A percentile compares a stretch with the other conserved stretches of the same genome.
These are phyloP conservation scores for Yamadazyma triangularis DNA, from an alignment of 1,139 yeast genomes.

Conservation along the genomic window DNA sequence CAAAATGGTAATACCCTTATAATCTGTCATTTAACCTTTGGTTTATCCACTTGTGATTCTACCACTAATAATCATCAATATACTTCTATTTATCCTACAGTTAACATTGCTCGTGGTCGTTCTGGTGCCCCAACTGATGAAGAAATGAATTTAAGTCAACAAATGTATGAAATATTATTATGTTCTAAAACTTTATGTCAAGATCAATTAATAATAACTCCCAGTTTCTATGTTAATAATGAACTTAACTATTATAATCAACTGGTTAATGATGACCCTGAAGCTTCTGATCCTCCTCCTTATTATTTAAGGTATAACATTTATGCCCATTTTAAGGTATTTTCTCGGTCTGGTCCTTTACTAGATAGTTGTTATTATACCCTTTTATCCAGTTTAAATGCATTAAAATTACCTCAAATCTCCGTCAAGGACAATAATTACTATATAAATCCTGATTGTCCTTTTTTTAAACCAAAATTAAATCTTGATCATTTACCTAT, in stretches of 20 bases:
- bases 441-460: background rate
- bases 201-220: slow-evolving; percentile 15
- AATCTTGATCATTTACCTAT: slow-evolving; percentile 34
- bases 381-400: slow-evolving; percentile 56
- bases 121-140: slow-evolving; percentile 82
- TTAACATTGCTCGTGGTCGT: slow-evolving; percentile 75
- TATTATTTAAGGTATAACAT: slow-evolving; percentile 47
- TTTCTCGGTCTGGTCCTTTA: slow-evolving; percentile 78
- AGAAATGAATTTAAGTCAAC: slow-evolving; percentile 79
- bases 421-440: slow-evolving; percentile 31
- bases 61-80: slow-evolving; percentile 57
- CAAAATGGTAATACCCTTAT: slow-evolving; percentile 75
- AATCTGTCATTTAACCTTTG: slow-evolving; percentile 19
- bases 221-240: slow-evolving; percentile 47
- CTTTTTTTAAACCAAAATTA: slow-evolving; percentile 13
- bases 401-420: slow-evolving; percentile 61
- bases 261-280: background rate
- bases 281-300: background rate
- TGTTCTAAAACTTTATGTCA: slow-evolving; percentile 51
- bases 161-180: slow-evolving; percentile 53
- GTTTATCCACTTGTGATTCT: slow-evolving; percentile 37
- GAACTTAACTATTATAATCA: slow-evolving; percentile 8
- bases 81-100: slow-evolving; percentile 67
- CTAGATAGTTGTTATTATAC: slow-evolving; percentile 77
- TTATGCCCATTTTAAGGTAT: slow-evolving; percentile 71